phyloP scores from a whole-genome alignment of 306 rosid species.

The Vicia sativa region DNA sequence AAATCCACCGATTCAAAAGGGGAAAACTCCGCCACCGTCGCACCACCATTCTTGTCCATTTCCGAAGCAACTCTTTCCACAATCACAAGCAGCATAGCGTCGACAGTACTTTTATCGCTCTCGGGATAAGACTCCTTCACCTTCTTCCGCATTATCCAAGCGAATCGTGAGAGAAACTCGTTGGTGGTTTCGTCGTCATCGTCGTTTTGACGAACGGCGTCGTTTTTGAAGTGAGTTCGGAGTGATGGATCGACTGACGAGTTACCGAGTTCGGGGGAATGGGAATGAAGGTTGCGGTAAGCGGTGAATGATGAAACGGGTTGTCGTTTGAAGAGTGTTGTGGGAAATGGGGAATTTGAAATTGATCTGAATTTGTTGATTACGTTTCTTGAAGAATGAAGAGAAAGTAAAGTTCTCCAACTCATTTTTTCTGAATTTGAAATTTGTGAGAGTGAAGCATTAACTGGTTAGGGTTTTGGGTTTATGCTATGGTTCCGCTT shows the following conservation, averaged over 20 bases:
- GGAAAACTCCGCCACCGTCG: conserved; percentile 5
- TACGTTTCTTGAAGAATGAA: conserved; percentile 30
- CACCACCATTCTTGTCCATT: conserved; percentile 57
- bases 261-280: conserved; percentile 29
- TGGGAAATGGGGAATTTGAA: conserved; percentile 34
- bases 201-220: conserved; percentile 12
- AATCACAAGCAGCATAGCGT: conserved; percentile 66
- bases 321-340: conserved; percentile 22
- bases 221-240: not conserved
- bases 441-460: not conserved
- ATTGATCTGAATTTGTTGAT: conserved; percentile 46
- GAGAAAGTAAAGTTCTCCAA: conserved; percentile 48
- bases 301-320: conserved; percentile 24
- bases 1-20: conserved; percentile 47
- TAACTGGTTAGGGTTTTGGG: conserved; percentile 42
- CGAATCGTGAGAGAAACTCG: conserved; percentile 81
- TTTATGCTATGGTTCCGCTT: not conserved
- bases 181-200: conserved; percentile 53
- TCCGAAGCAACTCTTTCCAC: conserved; percentile 64
- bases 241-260: conserved; percentile 27
- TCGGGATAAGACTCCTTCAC: conserved; percentile 51
- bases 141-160: conserved; percentile 72
- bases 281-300: conserved; percentile 44
- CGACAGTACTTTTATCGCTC: conserved; percentile 60
- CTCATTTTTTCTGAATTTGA: conserved; percentile 45